phyloP scores from a whole-genome alignment of 805 yeast genomes.

The Candida koratica region DNA sequence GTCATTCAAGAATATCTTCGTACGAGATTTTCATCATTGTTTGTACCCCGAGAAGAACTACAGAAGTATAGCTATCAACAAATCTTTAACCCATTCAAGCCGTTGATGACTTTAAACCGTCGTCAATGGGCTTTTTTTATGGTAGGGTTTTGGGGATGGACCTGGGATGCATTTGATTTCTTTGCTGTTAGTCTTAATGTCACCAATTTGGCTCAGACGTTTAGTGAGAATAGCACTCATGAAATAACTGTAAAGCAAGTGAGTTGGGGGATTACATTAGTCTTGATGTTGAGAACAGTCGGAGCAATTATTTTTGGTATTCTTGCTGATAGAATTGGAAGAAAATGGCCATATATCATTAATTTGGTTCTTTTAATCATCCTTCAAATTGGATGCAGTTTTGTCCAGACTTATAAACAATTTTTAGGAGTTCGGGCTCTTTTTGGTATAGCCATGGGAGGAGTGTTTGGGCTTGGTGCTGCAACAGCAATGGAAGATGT shows the following conservation, averaged over 20 bases:
- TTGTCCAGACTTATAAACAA: conserved; percentile 51
- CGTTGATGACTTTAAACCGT: conserved; percentile 44
- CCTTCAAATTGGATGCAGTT: conserved; percentile 62
- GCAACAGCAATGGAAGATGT: conserved; percentile 53
- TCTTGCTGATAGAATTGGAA: conserved; percentile 52
- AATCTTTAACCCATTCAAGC: conserved; percentile 61
- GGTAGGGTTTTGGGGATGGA: conserved; percentile 56
- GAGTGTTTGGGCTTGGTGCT: conserved; percentile 52
- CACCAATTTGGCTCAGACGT: conserved; percentile 41
- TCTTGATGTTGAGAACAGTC: conserved; percentile 63
- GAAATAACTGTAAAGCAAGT: conserved; percentile 45
- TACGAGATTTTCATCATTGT: conserved; percentile 48
- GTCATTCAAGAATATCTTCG: conserved; percentile 26
- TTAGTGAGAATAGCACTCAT: conserved; percentile 16
- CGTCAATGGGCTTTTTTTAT: conserved; percentile 56
- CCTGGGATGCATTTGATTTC: conserved; percentile 65
- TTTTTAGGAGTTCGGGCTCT: conserved; percentile 61
- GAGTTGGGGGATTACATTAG: conserved; percentile 66
- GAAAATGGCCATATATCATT: conserved; percentile 53
- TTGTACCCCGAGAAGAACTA: conserved; percentile 43
- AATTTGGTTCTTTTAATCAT: conserved; percentile 46
- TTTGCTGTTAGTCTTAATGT: conserved; percentile 55
- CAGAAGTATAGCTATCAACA: conserved; percentile 32
- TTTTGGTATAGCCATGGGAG: conserved; percentile 58
- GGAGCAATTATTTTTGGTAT: conserved; percentile 63